Base-by-base conservation (phyloP, 371 early-diverging fungal species). In the Choanephora cucurbitarum region DNA sequence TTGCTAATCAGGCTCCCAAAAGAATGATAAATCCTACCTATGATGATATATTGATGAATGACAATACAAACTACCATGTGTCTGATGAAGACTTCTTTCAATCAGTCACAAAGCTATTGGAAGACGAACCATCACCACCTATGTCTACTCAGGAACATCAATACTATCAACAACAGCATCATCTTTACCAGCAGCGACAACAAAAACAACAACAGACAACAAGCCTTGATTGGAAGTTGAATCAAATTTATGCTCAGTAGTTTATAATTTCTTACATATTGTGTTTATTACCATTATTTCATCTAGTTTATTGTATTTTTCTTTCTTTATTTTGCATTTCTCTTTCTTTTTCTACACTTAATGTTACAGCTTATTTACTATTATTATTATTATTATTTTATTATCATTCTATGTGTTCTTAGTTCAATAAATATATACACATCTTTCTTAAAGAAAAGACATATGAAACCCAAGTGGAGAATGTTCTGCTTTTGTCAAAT, bases 391-490 rank as follows among this genome's bases (percentile, higher is more conserved):
- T 28, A 28, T 28, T 28, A 28, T 28, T 28, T 28, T 28, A 28
- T 28, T 28, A n/a, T 28, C 28, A 5, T 28, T 28, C 28, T 28
- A 5, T 28, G 5, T 28, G 3, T 28, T 28, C 7, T 28, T 28
- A 5, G 28, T 7, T 28, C 3, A 28, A 7, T 7, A 37, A 37
- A 37, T 37, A 37, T 11, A 14, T 37, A n/a, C 28, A 28, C 10
- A 6, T 37, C 14, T 1, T 39, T 49, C 40, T 23, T 23, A 39
- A n/a, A 41, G 28, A 41, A 40, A 41, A 14, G 49, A 44, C 45
- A 55, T 19, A 11, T 55, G 17, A 89, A 88, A 89, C 0, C 85
- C 85, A 44, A 69, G 60, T 18, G 65, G 53, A 31, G 71, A 61
- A 3, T 33, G 48, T 0, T 70, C 62, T 37, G 84, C 79, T n/a